Evolutionary conservation across 2,329 filamentous ascomycete genomes (phyloP), one percentile per base, ranked within the genome.

Genomic region (Myotisia sp.): DNA sequence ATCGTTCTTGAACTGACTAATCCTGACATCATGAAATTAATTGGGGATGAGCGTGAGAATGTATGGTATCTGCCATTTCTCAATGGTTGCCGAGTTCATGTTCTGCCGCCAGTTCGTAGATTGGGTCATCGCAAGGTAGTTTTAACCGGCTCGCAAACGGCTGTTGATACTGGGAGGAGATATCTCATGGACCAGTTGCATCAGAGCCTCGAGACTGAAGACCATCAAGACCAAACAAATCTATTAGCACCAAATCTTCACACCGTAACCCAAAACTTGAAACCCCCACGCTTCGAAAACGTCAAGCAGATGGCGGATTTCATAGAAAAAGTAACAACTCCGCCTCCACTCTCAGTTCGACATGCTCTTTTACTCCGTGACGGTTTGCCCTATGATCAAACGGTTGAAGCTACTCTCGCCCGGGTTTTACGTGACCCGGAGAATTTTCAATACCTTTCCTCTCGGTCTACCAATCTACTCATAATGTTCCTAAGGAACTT

Each of bases 381-480:
- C 23, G 36, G n/a, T 33, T 45, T 21, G 6, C 16, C 18, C 29
- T 21, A 32, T 22, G 23, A 22, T 34, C 23, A 36, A 33, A 29
- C 37, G 33, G 51, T 44, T 37, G 39, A 29, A 21, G 29, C 41
- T 16, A 46, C 49, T 5, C 42, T 63, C 10, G 33, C 45, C 12
- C 26, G 39, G 2, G 27, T 60, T 3, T 63, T 65, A 36, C 36
- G 35, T 9, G 40, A 53, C 23, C 50, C 55, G 1, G 20, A 44
- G 4, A 47, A 50, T 34, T 39, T 43, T 33, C 44, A 45, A 5
- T 46, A 47, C 10, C 40, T 63, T 8, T 63, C 60, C 6, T 52
- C 54, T n/a, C 45, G 50, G 14, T 59, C 62, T n/a, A 48, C 58
- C 37, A 63, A 63, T 37, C 42, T 37, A 8, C 57, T 59, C 6